Evolutionary conservation across 768 basidiomycete species (phyloP), one percentile per base, ranked within the genome.

Genomic region (Nidularia sp.): DNA sequence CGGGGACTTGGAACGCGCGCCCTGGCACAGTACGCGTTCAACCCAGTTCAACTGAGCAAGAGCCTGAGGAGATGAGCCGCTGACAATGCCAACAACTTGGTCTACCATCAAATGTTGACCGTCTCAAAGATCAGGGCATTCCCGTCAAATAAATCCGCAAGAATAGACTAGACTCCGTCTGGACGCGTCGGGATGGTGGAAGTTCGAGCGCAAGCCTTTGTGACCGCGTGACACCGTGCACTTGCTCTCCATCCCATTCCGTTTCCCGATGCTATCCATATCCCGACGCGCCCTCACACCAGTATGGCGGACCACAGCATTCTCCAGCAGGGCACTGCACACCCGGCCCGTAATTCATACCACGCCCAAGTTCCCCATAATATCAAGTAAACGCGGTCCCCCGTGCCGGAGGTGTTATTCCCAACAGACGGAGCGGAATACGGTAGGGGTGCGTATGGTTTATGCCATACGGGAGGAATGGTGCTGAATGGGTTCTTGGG

Each of bases 391-490:
- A 18, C 18, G 18, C 18, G 18, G 18, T 18, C 18, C 18, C 18
- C 18, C 18, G 18, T 18, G 18, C 18, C 18, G 18, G 18, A 49
- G 66, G 44, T 53, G 29, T 29, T 66, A 67, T 51, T 66, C 68
- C 10, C 66, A 64, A 51, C 60, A 60, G 31, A 54, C 60, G 45
- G 66, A 69, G 36, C 66, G 69, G 34, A 70, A 66, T 55, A 61
- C 67, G 22, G 59, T 72, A 31, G 72, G 72, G 55, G 72, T 70
- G 60, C 55, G 63, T 54, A 10, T 13, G 47, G 35, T 22, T 49
- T 29, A 32, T 32, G 15, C 55, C 25, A 55, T 29, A 32, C 33
- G 31, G 9, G 32, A 48, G 25, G 29, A 7, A 29, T 33, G n/a
- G 6, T 7, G 25, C 31, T 33, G 5, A 32, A 46, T 58, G 32